Evolutionary conservation across 768 basidiomycete genomes (phyloP), one percentile per base, ranked within the genome.

Genomic region (Rhodotorula sphaerocarpa): DNA sequence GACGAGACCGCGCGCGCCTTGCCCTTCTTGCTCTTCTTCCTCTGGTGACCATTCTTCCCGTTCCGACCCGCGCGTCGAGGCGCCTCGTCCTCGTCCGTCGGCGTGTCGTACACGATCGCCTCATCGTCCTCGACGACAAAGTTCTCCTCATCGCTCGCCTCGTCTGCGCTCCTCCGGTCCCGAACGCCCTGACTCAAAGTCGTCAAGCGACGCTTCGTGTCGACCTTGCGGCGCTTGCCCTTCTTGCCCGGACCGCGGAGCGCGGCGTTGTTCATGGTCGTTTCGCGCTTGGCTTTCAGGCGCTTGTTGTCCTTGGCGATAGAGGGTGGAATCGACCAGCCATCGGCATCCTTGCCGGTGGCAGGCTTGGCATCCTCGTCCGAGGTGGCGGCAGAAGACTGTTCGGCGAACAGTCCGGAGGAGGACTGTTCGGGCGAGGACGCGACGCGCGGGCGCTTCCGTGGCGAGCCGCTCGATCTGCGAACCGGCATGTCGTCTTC

Each of bases 121-220:
- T 36, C 63, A 5, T 57, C 59, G 39, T 66, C 63, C 14, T 41
- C 57, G 18, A 65, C 63, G 15, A 65, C n/a, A 25, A 58, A 65
- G 25, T 25, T 34, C 9, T 21, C 43, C 7, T 46, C 46, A 11
- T 27, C 45, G 21, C 36, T 39, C 11, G 23, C 42, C 50, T 65
- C 58, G 44, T 59, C 63, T 1, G 42, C 58, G 2, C 48, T 51
- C 16, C 58, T n/a, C 5, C 58, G 58, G 6, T 60, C 48, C 28
- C 47, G 27, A 2, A 28, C 11, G 3, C 58, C 58, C 39, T 60
- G 63, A 11, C 42, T 42, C 20, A 60, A 44, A n/a, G 33, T 18
- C 28, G 43, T 39, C 30, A 59, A 46, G 16, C 33, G 48, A 7
- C 30, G 33, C 44, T 47, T 47, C n/a, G 21, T 39, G 42, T 21